Evolutionary conservation across 441 rosid genomes (phyloP), one percentile per base, ranked within the genome.

Genomic region (Pelargonium citronellum): DNA sequence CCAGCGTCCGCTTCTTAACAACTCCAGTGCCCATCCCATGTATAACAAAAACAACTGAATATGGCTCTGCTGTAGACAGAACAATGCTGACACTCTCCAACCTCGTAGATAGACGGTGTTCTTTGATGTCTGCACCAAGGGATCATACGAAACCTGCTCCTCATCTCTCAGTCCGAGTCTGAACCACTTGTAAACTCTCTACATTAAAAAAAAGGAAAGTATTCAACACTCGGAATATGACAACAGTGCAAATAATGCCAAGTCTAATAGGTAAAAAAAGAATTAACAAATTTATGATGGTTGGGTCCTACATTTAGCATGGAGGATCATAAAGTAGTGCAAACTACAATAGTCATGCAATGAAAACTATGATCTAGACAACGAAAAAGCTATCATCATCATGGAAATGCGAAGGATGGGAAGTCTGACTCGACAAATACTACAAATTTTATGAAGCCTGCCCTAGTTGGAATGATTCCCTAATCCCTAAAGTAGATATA

Each of bases 1-100:
- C 84, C 43, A 86, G 70, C 68, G 87, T 86, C 16, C 84, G 76
- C 69, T 86, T 85, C 80, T 91, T 88, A 64, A 93, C 84, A 58
- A 79, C 89, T 11, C 96, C 97, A 4, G 83, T 86, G 37, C 91
- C 91, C 89, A 87, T 89, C 64, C 95, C 97, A 72, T 93, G 98
- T 41, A 93, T 75, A 30, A 91, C 77, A 72, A 85, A 89, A 73
- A 89, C 79, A 20, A 88, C 82, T 0, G 96, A 88, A 37, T 65
- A 47, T 0, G 87, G 74, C 61, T 57, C 61, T 57, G 84, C 81
- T 37, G 82, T 73, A 12, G 88, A 68, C 43, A 94, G 74, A 16
- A 88, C 92, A 87, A 89, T 81, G 65, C 85, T 76, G 11, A 94
- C 9, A 78, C 88, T 68, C 91, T 82, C 95, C 85, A 83, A 37